Conservation (phyloP, 345 rosid genomes). For the Acer campestre region DNA sequence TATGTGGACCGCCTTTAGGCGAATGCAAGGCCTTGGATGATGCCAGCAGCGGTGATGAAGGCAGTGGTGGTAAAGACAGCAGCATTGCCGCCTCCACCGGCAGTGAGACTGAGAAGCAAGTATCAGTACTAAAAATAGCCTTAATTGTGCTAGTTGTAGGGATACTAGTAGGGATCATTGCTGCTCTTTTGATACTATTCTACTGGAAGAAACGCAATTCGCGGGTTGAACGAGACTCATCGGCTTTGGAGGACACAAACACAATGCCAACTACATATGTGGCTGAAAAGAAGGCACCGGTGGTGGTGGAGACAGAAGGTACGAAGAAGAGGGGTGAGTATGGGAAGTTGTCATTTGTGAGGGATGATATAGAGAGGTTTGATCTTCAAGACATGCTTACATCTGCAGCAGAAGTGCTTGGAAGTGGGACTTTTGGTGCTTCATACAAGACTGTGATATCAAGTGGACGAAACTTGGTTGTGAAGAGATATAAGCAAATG, state of each 20-base stretch:
- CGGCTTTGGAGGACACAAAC: slow-evolving; percentile 19
- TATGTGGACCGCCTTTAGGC: slow-evolving; percentile 60
- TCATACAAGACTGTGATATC: slow-evolving; percentile 62
- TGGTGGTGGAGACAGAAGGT: neutral
- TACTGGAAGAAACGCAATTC: slow-evolving; percentile 19
- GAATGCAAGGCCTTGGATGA: slow-evolving; percentile 25
- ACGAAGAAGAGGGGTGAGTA: slow-evolving; percentile 32
- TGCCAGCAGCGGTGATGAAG: no score
- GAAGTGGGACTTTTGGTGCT: slow-evolving; percentile 82
- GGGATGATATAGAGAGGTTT: slow-evolving; percentile 51
- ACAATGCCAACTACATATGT: slow-evolving; percentile 8
- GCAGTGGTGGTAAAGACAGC: neutral
- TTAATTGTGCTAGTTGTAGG: slow-evolving; percentile 31
- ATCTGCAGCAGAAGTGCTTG: slow-evolving; percentile 80
- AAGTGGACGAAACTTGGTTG: slow-evolving; percentile 49
- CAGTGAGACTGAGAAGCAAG: neutral
- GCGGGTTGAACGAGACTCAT: slow-evolving; percentile 16
- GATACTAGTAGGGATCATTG: slow-evolving; percentile 26
- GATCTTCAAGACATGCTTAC: slow-evolving; percentile 71
- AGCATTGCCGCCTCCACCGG: neutral
- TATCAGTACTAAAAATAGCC: slow-evolving; percentile 18
- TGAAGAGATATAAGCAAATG: slow-evolving; percentile 83
- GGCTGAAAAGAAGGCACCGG: neutral
- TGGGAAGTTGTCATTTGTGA: slow-evolving; percentile 50
- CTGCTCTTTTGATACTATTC: slow-evolving; percentile 22